phyloP scores from a whole-genome alignment of 768 basidiomycete species.

The Tulasnella calospora region DNA sequence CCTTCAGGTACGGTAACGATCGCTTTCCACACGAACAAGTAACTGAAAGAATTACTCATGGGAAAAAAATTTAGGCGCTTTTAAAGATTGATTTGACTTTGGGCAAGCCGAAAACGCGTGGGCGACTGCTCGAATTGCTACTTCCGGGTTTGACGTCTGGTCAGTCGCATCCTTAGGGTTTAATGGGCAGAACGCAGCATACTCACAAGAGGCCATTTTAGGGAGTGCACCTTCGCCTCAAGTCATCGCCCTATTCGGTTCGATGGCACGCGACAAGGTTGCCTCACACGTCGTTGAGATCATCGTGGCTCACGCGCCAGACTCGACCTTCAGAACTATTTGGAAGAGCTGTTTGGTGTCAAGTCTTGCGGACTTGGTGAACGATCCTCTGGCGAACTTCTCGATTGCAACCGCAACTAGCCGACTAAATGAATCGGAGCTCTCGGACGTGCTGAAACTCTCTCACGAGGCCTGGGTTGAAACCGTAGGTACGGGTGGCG shows the following conservation, averaged over 20 bases:
- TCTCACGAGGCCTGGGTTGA: neutral
- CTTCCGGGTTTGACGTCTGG: constrained; percentile 54
- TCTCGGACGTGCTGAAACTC: constrained; percentile 51
- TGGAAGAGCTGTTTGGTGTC: constrained; percentile 78
- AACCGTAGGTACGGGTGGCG: neutral
- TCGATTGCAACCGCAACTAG: constrained; percentile 77
- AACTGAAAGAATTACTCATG: neutral
- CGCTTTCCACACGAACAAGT: neutral
- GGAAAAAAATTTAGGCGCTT: constrained; percentile 51
- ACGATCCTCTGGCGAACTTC: constrained; percentile 92
- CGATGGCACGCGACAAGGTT: constrained; percentile 64
- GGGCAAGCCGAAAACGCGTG: constrained; percentile 51
- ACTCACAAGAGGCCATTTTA: neutral
- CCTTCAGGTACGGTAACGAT: constrained; percentile 51
- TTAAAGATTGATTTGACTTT: constrained; percentile 76
- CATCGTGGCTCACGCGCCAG: constrained; percentile 59
- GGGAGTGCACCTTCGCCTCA: neutral
- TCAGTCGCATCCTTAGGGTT: neutral
- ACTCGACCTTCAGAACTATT: constrained; percentile 54
- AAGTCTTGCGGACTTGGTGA: constrained; percentile 62
- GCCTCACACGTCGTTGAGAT: constrained; percentile 85
- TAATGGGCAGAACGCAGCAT: neutral
- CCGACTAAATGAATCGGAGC: constrained; percentile 51
- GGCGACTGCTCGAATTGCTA: constrained; percentile 76
- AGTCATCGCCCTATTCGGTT: constrained; percentile 29